Percentiles rank a stretch among this genome's conserved stretches.
Evolutionary conservation across 495 filamentous ascomycete genomes (phyloP).

Genomic region (Usnea hakonensis): DNA sequence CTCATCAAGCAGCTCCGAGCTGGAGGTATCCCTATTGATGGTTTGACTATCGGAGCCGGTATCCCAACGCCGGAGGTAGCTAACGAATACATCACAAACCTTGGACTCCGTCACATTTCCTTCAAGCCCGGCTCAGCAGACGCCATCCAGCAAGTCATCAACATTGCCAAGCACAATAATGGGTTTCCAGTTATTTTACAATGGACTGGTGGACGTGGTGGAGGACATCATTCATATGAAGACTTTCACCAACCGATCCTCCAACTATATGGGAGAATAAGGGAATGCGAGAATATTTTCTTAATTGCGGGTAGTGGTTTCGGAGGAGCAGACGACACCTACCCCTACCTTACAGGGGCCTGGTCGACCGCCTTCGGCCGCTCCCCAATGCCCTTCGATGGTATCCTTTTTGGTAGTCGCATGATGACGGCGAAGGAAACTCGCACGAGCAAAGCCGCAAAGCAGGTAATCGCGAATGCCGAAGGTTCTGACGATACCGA

Average conservation of each 20-base stretch:
- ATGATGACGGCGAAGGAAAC: slow-evolving; percentile 45
- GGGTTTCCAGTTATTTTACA: slow-evolving; percentile 43
- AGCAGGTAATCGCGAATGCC: slow-evolving; percentile 28
- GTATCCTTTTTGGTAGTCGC: slow-evolving; percentile 40
- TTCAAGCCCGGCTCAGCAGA: slow-evolving; percentile 44
- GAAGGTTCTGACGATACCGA: slow-evolving; percentile 28
- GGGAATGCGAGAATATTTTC: slow-evolving; percentile 41
- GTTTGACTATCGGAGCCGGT: slow-evolving; percentile 42
- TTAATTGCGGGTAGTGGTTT: slow-evolving; percentile 47
- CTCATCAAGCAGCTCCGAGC: slow-evolving; percentile 38
- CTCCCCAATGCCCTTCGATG: slow-evolving; percentile 45
- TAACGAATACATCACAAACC: slow-evolving; percentile 39
- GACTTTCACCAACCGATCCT: slow-evolving; percentile 45
- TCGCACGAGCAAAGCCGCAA: slow-evolving; percentile 30
- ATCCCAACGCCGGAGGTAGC: slow-evolving; percentile 42
- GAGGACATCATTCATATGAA: slow-evolving; percentile 47
- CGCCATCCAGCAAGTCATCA: slow-evolving; percentile 41
- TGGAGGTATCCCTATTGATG: slow-evolving; percentile 31
- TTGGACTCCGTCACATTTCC: slow-evolving; percentile 42
- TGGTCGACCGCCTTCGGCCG: slow-evolving; percentile 39
- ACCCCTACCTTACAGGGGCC: slow-evolving; percentile 40
- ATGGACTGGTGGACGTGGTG: slow-evolving; percentile 47
- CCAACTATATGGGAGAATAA: slow-evolving; percentile 38
- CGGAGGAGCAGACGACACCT: slow-evolving; percentile 39
- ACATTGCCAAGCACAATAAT: slow-evolving; percentile 41